A percentile compares a stretch with the other conserved stretches of the same genome.
Conservation (phyloP, 768 basidiomycete species). For the Pleurotus giganteus region DNA sequence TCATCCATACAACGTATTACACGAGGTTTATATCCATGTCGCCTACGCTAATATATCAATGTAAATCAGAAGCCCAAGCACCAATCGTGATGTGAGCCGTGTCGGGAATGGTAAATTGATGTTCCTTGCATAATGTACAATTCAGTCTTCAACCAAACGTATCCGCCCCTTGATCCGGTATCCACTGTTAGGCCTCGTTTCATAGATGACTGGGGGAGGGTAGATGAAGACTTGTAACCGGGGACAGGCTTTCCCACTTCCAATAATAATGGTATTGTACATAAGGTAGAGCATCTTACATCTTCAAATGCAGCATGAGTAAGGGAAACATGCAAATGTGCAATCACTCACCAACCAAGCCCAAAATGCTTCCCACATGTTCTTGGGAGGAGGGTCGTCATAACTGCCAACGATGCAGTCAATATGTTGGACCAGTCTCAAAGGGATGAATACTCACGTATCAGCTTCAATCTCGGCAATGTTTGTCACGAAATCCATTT, state of each 20-base stretch:
- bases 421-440: neutral
- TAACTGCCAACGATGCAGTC: conserved; percentile 31
- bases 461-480: conserved; percentile 71
- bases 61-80: neutral
- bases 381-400: conserved; percentile 72
- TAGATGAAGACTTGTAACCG: neutral
- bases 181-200: too few relatives aligned
- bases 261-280: neutral
- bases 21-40: conserved; percentile 5
- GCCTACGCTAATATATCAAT: conserved; percentile 1
- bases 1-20: conserved; percentile 17
- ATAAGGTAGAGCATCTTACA: neutral
- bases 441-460: conserved; percentile 31
- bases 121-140: too few relatives aligned
- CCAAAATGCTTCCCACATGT: conserved; percentile 72
- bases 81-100: neutral
- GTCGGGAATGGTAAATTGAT: too few relatives aligned
- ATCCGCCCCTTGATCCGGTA: too few relatives aligned
- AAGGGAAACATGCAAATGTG: neutral
- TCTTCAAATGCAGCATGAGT: neutral
- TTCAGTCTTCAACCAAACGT: too few relatives aligned
- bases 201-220: too few relatives aligned
- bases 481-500: conserved; percentile 85
- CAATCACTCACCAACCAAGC: conserved; percentile 63
- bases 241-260: too few relatives aligned